phyloP scores from a whole-genome alignment of 768 basidiomycete species.

The Collybiopsis confluens region DNA sequence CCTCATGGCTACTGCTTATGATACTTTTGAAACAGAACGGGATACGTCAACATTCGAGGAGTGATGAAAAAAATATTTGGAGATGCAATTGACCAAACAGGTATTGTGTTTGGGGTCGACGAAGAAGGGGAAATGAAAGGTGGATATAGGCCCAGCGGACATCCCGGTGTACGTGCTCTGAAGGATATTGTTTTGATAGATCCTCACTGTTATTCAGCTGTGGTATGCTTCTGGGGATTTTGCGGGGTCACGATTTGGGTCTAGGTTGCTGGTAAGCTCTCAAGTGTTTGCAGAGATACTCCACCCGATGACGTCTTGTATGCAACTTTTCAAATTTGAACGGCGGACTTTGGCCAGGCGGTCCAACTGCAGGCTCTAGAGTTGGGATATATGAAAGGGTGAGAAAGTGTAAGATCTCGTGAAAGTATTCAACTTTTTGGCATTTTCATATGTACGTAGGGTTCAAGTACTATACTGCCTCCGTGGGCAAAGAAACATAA shows the following conservation, averaged over 20 bases:
- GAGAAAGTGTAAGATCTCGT: too few relatives aligned
- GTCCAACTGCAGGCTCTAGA: constrained; percentile 23
- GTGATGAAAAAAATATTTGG: constrained; percentile 29
- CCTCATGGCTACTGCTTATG: not conserved
- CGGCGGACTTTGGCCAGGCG: too few relatives aligned
- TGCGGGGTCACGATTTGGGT: constrained; percentile 23
- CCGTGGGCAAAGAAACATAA: too few relatives aligned
- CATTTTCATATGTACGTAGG: too few relatives aligned
- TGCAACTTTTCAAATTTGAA: not conserved
- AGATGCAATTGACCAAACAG: constrained; percentile 25
- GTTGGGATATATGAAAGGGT: constrained; percentile 13
- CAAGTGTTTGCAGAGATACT: not conserved
- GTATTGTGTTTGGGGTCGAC: constrained; percentile 34
- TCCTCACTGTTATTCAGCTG: constrained; percentile 20
- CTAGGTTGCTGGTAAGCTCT: constrained; percentile 31
- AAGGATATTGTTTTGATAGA: not conserved
- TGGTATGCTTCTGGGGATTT: constrained; percentile 40
- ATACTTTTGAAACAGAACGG: constrained; percentile 17
- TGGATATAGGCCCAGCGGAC: constrained; percentile 35
- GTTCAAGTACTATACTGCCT: too few relatives aligned
- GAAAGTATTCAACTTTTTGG: too few relatives aligned
- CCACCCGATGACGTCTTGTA: too few relatives aligned
- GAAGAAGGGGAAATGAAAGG: constrained; percentile 36
- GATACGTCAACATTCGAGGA: constrained; percentile 27
- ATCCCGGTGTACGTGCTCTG: constrained; percentile 31